Conservation (phyloP, 805 yeast species). For the Monosporozyma aerobia region DNA sequence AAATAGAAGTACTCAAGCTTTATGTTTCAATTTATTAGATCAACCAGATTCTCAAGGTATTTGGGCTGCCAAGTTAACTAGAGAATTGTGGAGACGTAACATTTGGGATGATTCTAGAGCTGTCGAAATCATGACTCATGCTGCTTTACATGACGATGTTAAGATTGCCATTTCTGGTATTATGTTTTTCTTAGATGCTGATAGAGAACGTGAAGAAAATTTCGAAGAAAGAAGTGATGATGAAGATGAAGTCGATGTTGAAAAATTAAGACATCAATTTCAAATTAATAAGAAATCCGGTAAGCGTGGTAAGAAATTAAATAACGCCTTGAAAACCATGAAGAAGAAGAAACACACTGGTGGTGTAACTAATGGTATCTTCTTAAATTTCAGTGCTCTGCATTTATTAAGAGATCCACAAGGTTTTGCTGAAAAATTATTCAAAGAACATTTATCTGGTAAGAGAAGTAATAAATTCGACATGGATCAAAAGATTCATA, state of each 20-base stretch:
- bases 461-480: constrained; percentile 62
- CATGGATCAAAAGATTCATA: constrained; percentile 79
- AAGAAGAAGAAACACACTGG: constrained; percentile 56
- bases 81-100: constrained; percentile 96
- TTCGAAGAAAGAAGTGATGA: constrained; percentile 58
- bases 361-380: constrained; percentile 39
- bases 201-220: constrained; percentile 65
- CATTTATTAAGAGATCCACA: constrained; percentile 95
- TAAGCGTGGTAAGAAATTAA: constrained; percentile 74
- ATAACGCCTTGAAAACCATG: constrained; percentile 56
- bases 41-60: constrained; percentile 74
- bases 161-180: constrained; percentile 89
- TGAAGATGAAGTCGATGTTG: constrained; percentile 69
- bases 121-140: constrained; percentile 96
- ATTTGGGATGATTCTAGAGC: constrained; percentile 97
- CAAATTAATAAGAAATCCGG: constrained; percentile 73
- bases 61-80: constrained; percentile 92
- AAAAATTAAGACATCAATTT: constrained; percentile 68
- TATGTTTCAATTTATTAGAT: constrained; percentile 78
- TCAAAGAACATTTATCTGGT: constrained; percentile 59
- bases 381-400: constrained; percentile 83
- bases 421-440: constrained; percentile 86
- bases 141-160: constrained; percentile 76
- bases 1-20: constrained; percentile 84
- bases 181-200: constrained; percentile 88